Evolutionary conservation across 768 basidiomycete species (phyloP).

Genomic region (Steccherinum ochraceum): DNA sequence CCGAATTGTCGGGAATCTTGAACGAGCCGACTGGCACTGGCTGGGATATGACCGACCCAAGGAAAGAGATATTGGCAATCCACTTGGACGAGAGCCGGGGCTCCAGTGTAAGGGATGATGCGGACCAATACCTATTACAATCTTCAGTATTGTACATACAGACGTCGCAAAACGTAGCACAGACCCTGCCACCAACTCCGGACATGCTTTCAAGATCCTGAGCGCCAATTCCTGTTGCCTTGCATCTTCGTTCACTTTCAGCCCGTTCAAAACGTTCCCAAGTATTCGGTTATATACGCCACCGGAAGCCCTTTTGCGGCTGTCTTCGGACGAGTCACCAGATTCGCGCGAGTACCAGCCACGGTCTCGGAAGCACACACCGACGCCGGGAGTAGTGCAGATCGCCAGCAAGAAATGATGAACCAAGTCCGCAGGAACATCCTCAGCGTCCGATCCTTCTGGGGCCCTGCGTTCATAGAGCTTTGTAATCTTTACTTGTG

Average conservation of each 20-base stretch:
- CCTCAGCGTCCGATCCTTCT: slow-evolving; percentile 42
- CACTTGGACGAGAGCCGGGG: slow-evolving; percentile 86
- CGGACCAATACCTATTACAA: slow-evolving; percentile 60
- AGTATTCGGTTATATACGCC: slow-evolving; percentile 82
- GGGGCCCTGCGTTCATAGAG: slow-evolving; percentile 58
- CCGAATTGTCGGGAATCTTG: slow-evolving; percentile 33
- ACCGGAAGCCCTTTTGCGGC: slow-evolving; percentile 29
- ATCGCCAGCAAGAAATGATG: slow-evolving; percentile 86
- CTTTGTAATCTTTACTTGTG: slow-evolving; percentile 53
- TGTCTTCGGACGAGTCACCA: slow-evolving; percentile 32
- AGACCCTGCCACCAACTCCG: slow-evolving; percentile 78
- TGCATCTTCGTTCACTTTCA: slow-evolving; percentile 87
- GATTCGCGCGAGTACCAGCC: slow-evolving; percentile 86
- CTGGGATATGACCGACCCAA: slow-evolving; percentile 72
- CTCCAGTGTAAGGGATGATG: slow-evolving; percentile 66
- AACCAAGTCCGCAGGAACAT: slow-evolving; percentile 68
- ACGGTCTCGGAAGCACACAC: slow-evolving; percentile 81
- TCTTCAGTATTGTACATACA: slow-evolving; percentile 3
- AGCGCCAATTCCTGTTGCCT: slow-evolving; percentile 80
- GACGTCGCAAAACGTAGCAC: slow-evolving; percentile 15
- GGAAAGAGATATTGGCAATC: slow-evolving; percentile 84
- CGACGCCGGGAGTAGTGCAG: slow-evolving; percentile 73
- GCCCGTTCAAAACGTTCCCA: slow-evolving; percentile 58
- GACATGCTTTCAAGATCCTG: slow-evolving; percentile 76
- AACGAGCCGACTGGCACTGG: slow-evolving; percentile 65